Percentiles rank a stretch among this genome's conserved stretches.
phyloP scores from a whole-genome alignment of 192 early-diverging fungal genomes.

The Rhizophagus prolifer region DNA sequence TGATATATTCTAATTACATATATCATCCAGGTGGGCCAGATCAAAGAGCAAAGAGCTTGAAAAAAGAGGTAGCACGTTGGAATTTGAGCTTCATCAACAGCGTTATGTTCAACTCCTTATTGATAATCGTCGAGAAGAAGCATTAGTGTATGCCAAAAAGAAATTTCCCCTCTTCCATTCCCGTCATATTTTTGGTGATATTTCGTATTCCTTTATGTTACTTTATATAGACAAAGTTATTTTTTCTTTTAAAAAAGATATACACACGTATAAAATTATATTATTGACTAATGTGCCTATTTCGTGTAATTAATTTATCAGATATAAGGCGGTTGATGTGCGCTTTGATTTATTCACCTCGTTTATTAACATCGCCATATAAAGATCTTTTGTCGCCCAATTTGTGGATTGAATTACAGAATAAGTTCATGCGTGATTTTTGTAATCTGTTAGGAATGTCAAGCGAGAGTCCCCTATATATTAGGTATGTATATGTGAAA shows the following conservation, averaged over 20 bases:
- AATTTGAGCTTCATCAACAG: conserved; percentile 83
- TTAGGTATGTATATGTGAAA: conserved; percentile 44
- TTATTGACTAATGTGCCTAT: background rate
- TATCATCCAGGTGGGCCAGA: conserved; percentile 68
- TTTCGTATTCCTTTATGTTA: background rate
- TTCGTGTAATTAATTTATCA: conserved; percentile 27
- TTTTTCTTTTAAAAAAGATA: no score
- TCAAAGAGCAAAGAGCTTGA: conserved; percentile 56
- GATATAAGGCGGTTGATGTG: conserved; percentile 52
- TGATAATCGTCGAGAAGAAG: conserved; percentile 44
- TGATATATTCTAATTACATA: background rate
- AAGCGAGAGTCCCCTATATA: conserved; percentile 72
- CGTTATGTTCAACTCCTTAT: conserved; percentile 77
- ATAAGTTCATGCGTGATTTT: conserved; percentile 76
- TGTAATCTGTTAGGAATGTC: conserved; percentile 72
- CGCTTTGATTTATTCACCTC: conserved; percentile 36
- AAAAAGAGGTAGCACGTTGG: conserved; percentile 62
- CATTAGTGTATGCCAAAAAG: conserved; percentile 71
- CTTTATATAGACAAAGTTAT: background rate
- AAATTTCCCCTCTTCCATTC: conserved; percentile 68
- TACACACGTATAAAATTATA: background rate
- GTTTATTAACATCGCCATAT: conserved; percentile 43
- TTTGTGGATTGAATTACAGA: conserved; percentile 55
- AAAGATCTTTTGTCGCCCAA: conserved; percentile 43
- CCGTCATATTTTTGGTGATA: conserved; percentile 63